A percentile compares a stretch with the other conserved stretches of the same genome.
Conservation (phyloP, 2,329 filamentous ascomycete species). For the Calonectria ilicicola region DNA sequence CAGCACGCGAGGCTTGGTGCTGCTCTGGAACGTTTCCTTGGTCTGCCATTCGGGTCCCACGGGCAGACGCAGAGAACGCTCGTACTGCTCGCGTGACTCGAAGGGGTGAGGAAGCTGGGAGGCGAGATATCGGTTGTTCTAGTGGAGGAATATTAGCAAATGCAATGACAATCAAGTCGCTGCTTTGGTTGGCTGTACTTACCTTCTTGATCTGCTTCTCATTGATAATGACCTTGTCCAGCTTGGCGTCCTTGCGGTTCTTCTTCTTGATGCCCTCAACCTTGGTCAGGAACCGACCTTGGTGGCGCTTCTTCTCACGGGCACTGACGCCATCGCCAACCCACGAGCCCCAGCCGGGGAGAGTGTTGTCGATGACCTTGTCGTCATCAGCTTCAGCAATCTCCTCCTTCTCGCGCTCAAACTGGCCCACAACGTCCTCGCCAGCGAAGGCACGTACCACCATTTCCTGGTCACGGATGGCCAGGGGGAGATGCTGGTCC, state of each 20-base stretch:
- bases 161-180: neutral
- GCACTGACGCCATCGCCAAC: constrained; percentile 84
- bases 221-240: constrained; percentile 89
- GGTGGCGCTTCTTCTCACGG: constrained; percentile 73
- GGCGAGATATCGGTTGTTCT: constrained; percentile 91
- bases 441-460: constrained; percentile 89
- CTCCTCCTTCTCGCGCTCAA: constrained; percentile 82
- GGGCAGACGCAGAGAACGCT: constrained; percentile 86
- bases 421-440: constrained; percentile 85
- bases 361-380: constrained; percentile 83
- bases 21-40: constrained; percentile 93
- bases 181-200: constrained; percentile 37
- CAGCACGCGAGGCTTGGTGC: constrained; percentile 88
- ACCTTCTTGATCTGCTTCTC: constrained; percentile 93
- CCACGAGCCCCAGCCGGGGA: constrained; percentile 96
- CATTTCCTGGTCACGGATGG: constrained; percentile 73
- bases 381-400: constrained; percentile 82
- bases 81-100: constrained; percentile 89
- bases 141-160: constrained; percentile 15
- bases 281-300: constrained; percentile 72
- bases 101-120: constrained; percentile 88
- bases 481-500: constrained; percentile 65
- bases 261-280: constrained; percentile 80
- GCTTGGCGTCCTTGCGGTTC: constrained; percentile 83
- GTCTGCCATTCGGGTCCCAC: constrained; percentile 96